Conservation (phyloP, 202 grass and related monocot genomes). For the Zizania palustris region DNA sequence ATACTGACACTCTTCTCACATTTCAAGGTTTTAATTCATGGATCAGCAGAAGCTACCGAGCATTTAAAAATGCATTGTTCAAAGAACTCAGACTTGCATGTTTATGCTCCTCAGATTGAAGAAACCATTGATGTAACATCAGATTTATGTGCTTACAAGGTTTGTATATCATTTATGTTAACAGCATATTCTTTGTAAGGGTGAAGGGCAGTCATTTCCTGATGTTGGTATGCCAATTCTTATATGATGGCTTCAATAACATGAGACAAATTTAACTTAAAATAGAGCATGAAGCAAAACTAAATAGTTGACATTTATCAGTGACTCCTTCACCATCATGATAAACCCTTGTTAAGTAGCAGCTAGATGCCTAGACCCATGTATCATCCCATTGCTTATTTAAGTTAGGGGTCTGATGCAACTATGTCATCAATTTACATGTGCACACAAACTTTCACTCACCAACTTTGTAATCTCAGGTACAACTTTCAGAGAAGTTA, state of each 20-base stretch:
- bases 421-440: constrained; percentile 5
- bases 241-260: constrained; percentile 30
- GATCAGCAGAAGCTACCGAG: constrained; percentile 92
- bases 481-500: constrained; percentile 84
- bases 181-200: constrained; percentile 24
- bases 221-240: constrained; percentile 10
- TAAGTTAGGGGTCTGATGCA: neutral
- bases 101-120: constrained; percentile 93
- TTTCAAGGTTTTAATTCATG: constrained; percentile 87
- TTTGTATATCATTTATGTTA: constrained; percentile 37
- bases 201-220: neutral
- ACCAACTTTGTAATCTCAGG: constrained; percentile 46
- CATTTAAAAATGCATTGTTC: constrained; percentile 94
- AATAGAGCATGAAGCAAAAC: neutral
- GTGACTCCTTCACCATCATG: constrained; percentile 7
- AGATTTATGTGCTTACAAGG: constrained; percentile 96
- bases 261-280: neutral
- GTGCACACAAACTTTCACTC: neutral
- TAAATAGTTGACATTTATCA: constrained; percentile 1
- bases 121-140: constrained; percentile 97
- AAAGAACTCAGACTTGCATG: constrained; percentile 78
- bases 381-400: neutral
- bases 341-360: neutral
- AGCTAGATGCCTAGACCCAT: neutral
- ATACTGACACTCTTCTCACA: constrained; percentile 21